Base-by-base conservation (phyloP, 495 filamentous ascomycete genomes). In the Acidomyces sp. region DNA sequence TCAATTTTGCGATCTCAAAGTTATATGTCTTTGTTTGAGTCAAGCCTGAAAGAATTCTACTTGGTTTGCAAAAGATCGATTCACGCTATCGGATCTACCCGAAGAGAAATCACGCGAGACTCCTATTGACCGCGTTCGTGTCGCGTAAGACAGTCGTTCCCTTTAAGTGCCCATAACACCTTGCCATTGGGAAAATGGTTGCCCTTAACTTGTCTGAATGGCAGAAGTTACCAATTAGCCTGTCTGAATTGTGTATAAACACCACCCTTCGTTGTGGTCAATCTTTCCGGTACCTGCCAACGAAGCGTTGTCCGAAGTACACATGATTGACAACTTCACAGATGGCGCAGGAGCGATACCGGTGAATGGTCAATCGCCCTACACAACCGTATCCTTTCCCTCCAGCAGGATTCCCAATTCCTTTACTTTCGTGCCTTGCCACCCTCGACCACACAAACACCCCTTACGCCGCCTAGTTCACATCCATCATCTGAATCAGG, bases 341-440 rank as follows among this genome's bases (percentile, higher is more conserved):
- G 90, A 65, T 97, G 90, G 90, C 81, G 79, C 33, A 82, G 84
- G 46, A 71, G 84, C 35, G 66, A 68, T 35, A 70, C 71, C 13
- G 72, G 85, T 51, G 80, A 90, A 72, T 97, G 92, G 90, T 72
- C 84, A 41, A 92, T 85, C 54, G 80, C 82, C 31, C 74, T 99
- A 10, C 74, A 80, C 49, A 87, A 87, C 11, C 78, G 84, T 21
- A 71, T 99, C 10, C 50, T 99, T 2, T 85, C 80, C 4, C 66
- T 99, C 20, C 78, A 74, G 49, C 90, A 96, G 62, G 85, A 95
- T 55, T 58, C 74, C 6, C 69, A 62, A 0, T 66, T 80, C 59
- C 72, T 99, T 6, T 78, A 93, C 60, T 99, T 95, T 62, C 75
- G 73, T 39, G 71, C 72, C n/a, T 63, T 74, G 47, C 71, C 45